Percentiles rank a stretch among this genome's conserved stretches.
These are phyloP conservation scores for Colletotrichum zoysiae DNA, from an alignment of 2,329 filamentous ascomycete genomes.

Conservation along the genomic window DNA sequence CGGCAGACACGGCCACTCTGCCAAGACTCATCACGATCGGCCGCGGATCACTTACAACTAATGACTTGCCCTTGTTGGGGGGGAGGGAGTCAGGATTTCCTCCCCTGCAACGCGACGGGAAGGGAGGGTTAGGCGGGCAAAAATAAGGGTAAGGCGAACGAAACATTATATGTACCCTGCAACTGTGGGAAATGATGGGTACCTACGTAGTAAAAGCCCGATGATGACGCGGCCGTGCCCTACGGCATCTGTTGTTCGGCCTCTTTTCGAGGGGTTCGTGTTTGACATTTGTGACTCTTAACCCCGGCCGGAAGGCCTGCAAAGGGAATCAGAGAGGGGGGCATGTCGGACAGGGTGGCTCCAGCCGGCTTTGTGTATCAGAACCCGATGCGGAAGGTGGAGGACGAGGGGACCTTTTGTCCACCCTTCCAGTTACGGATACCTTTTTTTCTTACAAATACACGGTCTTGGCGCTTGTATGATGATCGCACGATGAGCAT, in stretches of 20 bases:
- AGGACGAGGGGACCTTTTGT: neutral
- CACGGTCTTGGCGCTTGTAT: slow-evolving; percentile 28
- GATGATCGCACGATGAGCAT: slow-evolving; percentile 17
- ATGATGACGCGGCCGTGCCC: slow-evolving; percentile 27
- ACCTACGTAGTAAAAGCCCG: neutral
- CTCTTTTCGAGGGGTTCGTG: slow-evolving; percentile 1
- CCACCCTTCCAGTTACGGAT: neutral
- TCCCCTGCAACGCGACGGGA: neutral
- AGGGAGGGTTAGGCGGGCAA: neutral
- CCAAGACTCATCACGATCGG: neutral
- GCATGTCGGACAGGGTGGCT: neutral
- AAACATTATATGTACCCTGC: neutral
- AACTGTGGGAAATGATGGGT: neutral
- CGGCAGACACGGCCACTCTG: neutral
- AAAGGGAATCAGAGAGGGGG: neutral
- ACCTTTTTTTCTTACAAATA: slow-evolving; percentile 24
- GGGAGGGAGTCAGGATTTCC: neutral
- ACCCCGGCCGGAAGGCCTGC: neutral
- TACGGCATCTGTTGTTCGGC: slow-evolving; percentile 27
- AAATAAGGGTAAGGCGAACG: neutral
- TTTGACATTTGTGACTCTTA: slow-evolving; percentile 7
- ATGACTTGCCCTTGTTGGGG: neutral
- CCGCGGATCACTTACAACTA: neutral
- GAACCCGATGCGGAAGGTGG: neutral
- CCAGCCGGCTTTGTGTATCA: slow-evolving; percentile 21